Percentiles rank a stretch among this genome's conserved stretches.
Conservation (phyloP, 345 rosid genomes). For the Dimocarpus longan region DNA sequence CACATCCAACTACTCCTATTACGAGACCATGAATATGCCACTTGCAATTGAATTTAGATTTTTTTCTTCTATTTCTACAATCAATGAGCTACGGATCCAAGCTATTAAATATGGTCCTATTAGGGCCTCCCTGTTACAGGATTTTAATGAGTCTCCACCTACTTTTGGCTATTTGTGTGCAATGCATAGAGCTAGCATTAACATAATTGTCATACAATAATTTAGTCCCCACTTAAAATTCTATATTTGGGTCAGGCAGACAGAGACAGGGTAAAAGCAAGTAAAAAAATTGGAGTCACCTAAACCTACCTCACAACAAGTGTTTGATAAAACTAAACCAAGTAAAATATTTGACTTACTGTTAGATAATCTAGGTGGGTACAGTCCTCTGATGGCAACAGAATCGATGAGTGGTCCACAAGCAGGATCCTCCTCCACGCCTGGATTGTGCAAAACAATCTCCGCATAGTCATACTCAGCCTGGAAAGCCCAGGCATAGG, state of each 20-base stretch:
- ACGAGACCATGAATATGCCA: no score
- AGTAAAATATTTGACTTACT: conserved; percentile 35
- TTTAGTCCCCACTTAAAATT: conserved; percentile 17
- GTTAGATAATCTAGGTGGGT: conserved; percentile 57
- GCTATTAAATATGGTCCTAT: not conserved
- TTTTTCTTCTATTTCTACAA: not conserved
- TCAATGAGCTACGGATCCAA: not conserved
- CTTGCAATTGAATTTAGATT: no score
- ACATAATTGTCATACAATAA: not conserved
- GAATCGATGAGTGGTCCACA: conserved; percentile 87
- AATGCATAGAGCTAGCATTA: no score
- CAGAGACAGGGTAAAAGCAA: not conserved
- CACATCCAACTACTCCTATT: no score
- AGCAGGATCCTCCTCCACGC: conserved; percentile 82
- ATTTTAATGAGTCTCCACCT: conserved; percentile 2
- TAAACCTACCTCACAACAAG: not conserved
- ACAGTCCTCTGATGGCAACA: conserved; percentile 60
- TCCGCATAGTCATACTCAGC: conserved; percentile 44
- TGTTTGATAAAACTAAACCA: not conserved
- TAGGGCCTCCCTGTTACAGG: no score
- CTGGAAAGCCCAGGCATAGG: conserved; percentile 71
- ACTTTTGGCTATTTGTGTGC: not conserved
- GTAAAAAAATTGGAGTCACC: not conserved
- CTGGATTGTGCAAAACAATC: conserved; percentile 76
- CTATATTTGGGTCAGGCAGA: not conserved